Evolutionary conservation across 352 stramenopile species (phyloP).

Genomic region (Phytopythium boreale): DNA sequence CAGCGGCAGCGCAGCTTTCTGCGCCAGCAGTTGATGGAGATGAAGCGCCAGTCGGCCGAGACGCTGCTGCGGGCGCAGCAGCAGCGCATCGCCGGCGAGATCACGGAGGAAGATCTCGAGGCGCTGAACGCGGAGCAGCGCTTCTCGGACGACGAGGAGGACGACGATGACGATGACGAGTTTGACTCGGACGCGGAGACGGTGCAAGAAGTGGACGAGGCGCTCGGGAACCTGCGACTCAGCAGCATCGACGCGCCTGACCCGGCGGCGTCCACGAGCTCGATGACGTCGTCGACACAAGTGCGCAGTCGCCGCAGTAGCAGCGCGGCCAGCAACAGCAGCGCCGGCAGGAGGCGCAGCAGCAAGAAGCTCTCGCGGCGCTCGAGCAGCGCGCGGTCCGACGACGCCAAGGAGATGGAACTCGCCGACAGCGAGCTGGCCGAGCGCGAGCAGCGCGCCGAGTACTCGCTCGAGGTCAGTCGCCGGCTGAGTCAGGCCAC

Average conservation of each 20-base stretch:
- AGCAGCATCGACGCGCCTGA: conserved; percentile 28
- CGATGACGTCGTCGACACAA: conserved; percentile 18
- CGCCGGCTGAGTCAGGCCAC: conserved; percentile 47
- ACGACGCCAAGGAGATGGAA: conserved; percentile 18
- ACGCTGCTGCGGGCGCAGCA: conserved; percentile 33
- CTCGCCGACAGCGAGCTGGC: conserved; percentile 23
- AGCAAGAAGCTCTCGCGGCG: conserved; percentile 10
- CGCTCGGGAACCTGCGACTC: conserved; percentile 18
- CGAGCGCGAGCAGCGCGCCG: conserved; percentile 23
- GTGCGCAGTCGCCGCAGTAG: conserved; percentile 1
- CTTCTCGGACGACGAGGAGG: conserved; percentile 33
- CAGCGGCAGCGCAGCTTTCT: conserved; percentile 68
- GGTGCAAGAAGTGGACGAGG: conserved; percentile 39
- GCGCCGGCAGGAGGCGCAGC: conserved; percentile 4
- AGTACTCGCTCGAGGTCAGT: conserved; percentile 39
- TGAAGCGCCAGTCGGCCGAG: conserved; percentile 72
- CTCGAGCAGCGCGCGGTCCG: conserved; percentile 3
- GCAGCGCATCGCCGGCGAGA: conserved; percentile 47
- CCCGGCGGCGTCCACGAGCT: conserved; percentile 30
- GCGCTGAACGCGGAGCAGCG: conserved; percentile 18
- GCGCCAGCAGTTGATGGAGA: conserved; percentile 64
- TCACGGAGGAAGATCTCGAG: conserved; percentile 25
- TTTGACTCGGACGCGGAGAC: conserved; percentile 25
- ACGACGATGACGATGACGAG: conserved; percentile 30
- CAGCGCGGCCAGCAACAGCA: conserved; percentile 3